Evolutionary conservation across 345 rosid species (phyloP), one percentile per base, ranked within the genome.

Genomic region (Brassica nigra): DNA sequence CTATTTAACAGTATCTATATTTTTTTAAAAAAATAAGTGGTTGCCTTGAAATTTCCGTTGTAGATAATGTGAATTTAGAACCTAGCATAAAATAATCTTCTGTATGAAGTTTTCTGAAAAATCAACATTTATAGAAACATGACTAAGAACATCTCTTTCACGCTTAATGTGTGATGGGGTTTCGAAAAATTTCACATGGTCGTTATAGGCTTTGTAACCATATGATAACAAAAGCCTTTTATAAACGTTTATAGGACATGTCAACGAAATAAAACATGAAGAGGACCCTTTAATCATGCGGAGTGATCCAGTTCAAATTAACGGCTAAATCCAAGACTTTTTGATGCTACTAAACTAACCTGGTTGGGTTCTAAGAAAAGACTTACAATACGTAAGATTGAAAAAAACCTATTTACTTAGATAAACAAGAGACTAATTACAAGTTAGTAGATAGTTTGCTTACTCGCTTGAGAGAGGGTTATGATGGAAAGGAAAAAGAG

Each of bases 381-480:
- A 29, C 37, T 62, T 62, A 28, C 36, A 27, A 4, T 27, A 23
- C 27, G 66, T 5, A 29, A 5, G 37, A 62, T 14, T 11, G 18
- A 6, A 29, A 59, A 59, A 42, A 52, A 52, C 27, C 18, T 52
- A 52, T 52, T 52, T 12, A 52, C n/a, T 10, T 39, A 23, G 27
- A 8, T 8, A 5, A 62, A 0, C 8, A 44, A 29, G 16, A 29
- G 30, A 5, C 27, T 30, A 63, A 2, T n/a, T 18, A 47, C 18
- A 29, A 36, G 8, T 18, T 28, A 28, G 63, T 31, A 64, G 42
- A 49, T 0, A 52, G 2, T 52, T 2, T 65, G 63, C 82, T 66
- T 66, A 79, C 82, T 67, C 2, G 78, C 78, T 58, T 59, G 64
- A 47, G 82, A 79, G 23, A 47, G 16, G 15, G 57, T 61, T 44